Percentiles rank a stretch among this genome's conserved stretches.
Conservation (phyloP, 768 basidiomycete genomes). For the Lentinula sp. region DNA sequence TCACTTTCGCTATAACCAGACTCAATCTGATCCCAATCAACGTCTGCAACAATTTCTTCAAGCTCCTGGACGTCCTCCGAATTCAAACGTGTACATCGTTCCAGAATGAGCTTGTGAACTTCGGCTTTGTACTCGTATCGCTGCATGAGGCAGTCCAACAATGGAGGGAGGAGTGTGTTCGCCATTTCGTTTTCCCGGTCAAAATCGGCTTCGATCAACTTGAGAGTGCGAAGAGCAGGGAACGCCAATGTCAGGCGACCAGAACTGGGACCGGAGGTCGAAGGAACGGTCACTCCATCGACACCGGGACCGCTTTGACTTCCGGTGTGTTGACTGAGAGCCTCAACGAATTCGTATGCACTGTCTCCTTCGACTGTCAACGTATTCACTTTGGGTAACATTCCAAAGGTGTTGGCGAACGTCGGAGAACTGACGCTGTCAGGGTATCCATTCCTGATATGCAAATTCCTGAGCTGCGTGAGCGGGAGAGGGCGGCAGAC, state of each 20-base stretch:
- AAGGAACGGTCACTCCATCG: background rate
- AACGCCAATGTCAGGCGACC: background rate
- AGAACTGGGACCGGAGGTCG: background rate
- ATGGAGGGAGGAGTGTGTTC: background rate
- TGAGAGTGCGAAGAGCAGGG: constrained; percentile 6
- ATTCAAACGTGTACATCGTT: constrained; percentile 8
- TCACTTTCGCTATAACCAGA: constrained; percentile 1
- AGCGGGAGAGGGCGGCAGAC: constrained; percentile 19
- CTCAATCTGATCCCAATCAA: constrained; percentile 7
- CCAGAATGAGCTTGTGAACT: constrained; percentile 2
- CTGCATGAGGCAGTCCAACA: constrained; percentile 5
- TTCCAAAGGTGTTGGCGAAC: constrained; percentile 21
- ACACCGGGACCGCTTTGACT: background rate
- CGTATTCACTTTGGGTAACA: constrained; percentile 18
- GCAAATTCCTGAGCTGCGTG: constrained; percentile 18
- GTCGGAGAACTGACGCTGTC: constrained; percentile 12
- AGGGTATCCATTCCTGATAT: constrained; percentile 12
- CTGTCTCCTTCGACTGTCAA: constrained; percentile 17
- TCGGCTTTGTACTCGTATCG: constrained; percentile 5
- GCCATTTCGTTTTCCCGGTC: background rate
- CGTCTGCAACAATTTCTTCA: constrained; percentile 12
- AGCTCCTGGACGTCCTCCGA: constrained; percentile 23
- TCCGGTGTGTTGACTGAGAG: constrained; percentile 11
- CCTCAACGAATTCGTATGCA: constrained; percentile 16
- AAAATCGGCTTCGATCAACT: constrained; percentile 4